Conservation (phyloP, 2,329 filamentous ascomycete genomes). For the Blastomyces emzantsi region DNA sequence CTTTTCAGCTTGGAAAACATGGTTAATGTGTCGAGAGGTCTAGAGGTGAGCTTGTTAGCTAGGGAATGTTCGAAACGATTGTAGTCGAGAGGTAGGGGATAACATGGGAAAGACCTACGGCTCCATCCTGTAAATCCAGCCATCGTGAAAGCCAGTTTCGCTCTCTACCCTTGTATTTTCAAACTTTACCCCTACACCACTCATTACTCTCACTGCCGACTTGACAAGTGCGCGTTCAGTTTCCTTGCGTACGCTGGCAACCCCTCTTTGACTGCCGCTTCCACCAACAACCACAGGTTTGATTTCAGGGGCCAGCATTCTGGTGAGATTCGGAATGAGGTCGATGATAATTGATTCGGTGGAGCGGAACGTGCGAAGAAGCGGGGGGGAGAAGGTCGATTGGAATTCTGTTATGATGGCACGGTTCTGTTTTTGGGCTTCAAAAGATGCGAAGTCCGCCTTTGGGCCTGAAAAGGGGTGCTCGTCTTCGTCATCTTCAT, state of each 20-base stretch:
- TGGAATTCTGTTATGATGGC: constrained; percentile 66
- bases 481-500: constrained; percentile 41
- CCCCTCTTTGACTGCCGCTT: constrained; percentile 53
- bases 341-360: constrained; percentile 69
- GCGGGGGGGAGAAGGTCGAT: constrained; percentile 57
- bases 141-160: constrained; percentile 51
- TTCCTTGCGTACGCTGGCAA: constrained; percentile 81
- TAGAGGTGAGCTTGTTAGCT: constrained; percentile 20
- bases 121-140: constrained; percentile 90
- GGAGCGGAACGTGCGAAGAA: constrained; percentile 71
- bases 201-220: constrained; percentile 70
- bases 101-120: constrained; percentile 54
- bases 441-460: constrained; percentile 72
- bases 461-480: constrained; percentile 72
- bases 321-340: constrained; percentile 72
- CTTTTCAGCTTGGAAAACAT: constrained; percentile 46
- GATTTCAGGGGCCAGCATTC: constrained; percentile 78
- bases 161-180: constrained; percentile 71
- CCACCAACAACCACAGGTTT: constrained; percentile 81
- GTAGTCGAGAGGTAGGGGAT: constrained; percentile 25
- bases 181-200: constrained; percentile 71
- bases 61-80: neutral
- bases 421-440: constrained; percentile 70
- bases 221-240: constrained; percentile 72
- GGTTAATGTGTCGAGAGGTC: constrained; percentile 65